These are phyloP conservation scores for Turnera subulata DNA, from an alignment of 345 rosid species.

Conservation along the genomic window DNA sequence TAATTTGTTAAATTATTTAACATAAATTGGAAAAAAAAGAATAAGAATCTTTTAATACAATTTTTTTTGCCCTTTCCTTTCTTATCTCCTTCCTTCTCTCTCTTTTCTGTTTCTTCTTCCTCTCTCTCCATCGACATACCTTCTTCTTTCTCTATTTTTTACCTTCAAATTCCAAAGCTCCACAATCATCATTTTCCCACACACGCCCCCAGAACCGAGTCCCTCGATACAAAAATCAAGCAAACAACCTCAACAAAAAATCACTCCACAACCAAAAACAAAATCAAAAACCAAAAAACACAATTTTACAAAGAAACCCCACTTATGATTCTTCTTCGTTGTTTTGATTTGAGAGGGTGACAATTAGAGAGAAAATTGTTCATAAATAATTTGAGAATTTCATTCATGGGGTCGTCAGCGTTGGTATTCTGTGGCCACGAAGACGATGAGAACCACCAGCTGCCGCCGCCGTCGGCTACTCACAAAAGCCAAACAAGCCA, in stretches of 20 bases:
- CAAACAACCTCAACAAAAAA: not conserved
- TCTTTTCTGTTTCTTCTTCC: no score
- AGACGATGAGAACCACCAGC: slow-evolving; percentile 47
- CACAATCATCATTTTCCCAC: not conserved
- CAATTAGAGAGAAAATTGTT: no score
- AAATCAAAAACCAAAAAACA: not conserved
- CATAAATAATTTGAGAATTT: no score
- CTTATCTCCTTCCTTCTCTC: no score
- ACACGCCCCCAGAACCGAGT: not conserved
- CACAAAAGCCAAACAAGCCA: slow-evolving; percentile 70
- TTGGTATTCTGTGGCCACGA: slow-evolving; percentile 74
- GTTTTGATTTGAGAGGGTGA: no score
- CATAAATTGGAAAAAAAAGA: no score
- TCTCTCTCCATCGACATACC: not conserved
- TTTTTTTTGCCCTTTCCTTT: no score
- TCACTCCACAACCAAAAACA: not conserved
- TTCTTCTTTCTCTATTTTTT: slow-evolving; percentile 3
- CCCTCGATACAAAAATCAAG: not conserved
- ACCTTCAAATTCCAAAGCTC: not conserved
- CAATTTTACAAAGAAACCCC: no score
- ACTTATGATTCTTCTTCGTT: no score
- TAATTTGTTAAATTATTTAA: no score
- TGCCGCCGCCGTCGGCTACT: slow-evolving; percentile 42
- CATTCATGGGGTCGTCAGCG: slow-evolving; percentile 59
- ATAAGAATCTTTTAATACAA: no score